phyloP scores from a whole-genome alignment of 2,329 filamentous ascomycete species.

The Coniosporium tulheliwenetii region DNA sequence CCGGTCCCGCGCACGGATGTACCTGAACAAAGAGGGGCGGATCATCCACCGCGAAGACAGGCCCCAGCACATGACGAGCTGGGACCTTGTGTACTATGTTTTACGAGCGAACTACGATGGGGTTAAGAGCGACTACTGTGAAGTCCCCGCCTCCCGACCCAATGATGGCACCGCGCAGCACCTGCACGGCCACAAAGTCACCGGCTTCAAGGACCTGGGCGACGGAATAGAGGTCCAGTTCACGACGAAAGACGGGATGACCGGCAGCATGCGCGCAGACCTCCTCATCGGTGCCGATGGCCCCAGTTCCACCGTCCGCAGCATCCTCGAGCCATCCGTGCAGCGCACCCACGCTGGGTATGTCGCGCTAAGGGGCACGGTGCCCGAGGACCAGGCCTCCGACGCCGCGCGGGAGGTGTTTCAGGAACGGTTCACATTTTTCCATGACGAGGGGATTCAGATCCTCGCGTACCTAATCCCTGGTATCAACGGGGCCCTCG shows the following conservation, averaged over 20 bases:
- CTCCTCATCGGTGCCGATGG: constrained; percentile 30
- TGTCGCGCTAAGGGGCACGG: constrained; percentile 15
- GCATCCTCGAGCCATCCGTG: constrained; percentile 10
- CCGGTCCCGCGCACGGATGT: constrained; percentile 10
- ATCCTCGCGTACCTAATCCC: constrained; percentile 30
- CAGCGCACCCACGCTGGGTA: constrained; percentile 15
- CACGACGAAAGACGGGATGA: constrained; percentile 5
- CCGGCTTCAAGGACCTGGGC: constrained; percentile 7
- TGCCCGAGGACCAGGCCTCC: constrained; percentile 18
- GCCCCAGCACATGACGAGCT: constrained; percentile 31
- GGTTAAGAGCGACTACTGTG: constrained; percentile 12
- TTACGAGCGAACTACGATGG: constrained; percentile 31
- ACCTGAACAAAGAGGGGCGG: constrained; percentile 12
- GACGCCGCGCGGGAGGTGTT: constrained; percentile 15
- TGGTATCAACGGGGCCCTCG: constrained; percentile 21
- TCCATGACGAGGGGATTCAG: constrained; percentile 19
- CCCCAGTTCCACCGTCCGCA: constrained; percentile 12
- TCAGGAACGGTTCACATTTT: constrained; percentile 24
- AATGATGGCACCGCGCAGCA: constrained; percentile 12
- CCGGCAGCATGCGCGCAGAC: constrained; percentile 13
- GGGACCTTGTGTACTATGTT: constrained; percentile 30
- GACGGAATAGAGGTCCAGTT: constrained; percentile 11
- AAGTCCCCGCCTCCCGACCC: constrained; percentile 5
- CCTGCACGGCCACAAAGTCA: constrained; percentile 15
- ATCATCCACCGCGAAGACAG: constrained; percentile 13